Percentiles rank a stretch among this genome's conserved stretches.
phyloP scores from a whole-genome alignment of 345 rosid species.

The Arabidopsis arenosa region DNA sequence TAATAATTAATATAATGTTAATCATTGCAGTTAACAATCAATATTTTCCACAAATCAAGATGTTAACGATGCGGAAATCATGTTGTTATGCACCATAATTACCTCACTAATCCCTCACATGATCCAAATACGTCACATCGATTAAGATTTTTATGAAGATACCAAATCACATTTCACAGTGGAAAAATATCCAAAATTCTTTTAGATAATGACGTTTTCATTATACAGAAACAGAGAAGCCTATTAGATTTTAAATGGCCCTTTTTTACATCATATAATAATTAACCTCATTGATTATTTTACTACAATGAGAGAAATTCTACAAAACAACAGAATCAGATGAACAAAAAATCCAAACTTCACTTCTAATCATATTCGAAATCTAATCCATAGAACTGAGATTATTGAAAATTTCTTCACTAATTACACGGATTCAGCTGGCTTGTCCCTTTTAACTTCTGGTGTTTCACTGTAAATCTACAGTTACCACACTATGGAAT shows the following conservation, averaged over 20 bases:
- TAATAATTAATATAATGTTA: conserved; percentile 48
- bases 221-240: background rate
- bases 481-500: conserved; percentile 27
- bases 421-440: conserved; percentile 49
- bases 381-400: background rate
- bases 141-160: conserved; percentile 32
- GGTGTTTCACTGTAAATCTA: conserved; percentile 45
- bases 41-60: conserved; percentile 60
- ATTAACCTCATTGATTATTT: background rate
- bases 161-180: conserved; percentile 26
- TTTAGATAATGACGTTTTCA: conserved; percentile 14
- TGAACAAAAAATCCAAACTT: background rate
- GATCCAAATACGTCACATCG: conserved; percentile 42
- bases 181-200: conserved; percentile 11
- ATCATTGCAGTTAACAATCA: conserved; percentile 57
- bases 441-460: conserved; percentile 59
- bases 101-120: conserved; percentile 47
- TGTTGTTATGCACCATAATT: conserved; percentile 63
- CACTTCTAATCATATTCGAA: background rate
- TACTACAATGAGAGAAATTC: background rate
- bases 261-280: background rate
- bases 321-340: background rate
- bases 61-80: conserved; percentile 57
- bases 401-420: conserved; percentile 18
- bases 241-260: background rate